phyloP scores from a whole-genome alignment of 495 filamentous ascomycete genomes.

The Diplogelasinospora grovesii region DNA sequence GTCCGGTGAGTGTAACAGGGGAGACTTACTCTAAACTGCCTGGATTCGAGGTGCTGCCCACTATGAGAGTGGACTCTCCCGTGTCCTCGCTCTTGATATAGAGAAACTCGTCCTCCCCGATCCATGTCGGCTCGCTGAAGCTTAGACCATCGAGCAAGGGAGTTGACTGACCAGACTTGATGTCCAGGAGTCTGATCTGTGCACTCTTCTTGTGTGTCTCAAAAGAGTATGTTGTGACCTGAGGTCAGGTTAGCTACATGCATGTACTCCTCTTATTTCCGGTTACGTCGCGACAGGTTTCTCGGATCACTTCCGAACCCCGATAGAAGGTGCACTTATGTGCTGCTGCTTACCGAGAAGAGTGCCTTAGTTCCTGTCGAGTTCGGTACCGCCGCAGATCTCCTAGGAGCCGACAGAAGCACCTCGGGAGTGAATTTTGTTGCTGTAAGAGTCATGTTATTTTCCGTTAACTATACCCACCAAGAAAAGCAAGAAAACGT shows the following conservation, averaged over 20 bases:
- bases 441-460: constrained; percentile 59
- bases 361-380: constrained; percentile 59
- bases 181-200: constrained; percentile 70
- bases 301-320: too few species aligned
- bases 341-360: constrained; percentile 56
- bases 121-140: constrained; percentile 69
- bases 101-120: constrained; percentile 59
- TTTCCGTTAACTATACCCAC: too few species aligned
- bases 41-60: constrained; percentile 50
- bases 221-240: constrained; percentile 73
- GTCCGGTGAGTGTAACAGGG: too few species aligned
- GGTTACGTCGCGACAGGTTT: too few species aligned
- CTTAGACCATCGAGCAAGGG: constrained; percentile 58
- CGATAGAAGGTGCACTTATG: not conserved
- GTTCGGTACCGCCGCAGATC: constrained; percentile 72
- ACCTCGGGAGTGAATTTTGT: constrained; percentile 74
- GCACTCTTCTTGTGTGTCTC: constrained; percentile 65
- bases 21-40: constrained; percentile 3
- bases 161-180: constrained; percentile 58
- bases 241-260: not conserved
- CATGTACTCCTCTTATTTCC: not conserved
- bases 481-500: too few species aligned
- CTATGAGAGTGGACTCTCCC: constrained; percentile 58
- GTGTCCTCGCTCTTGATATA: constrained; percentile 60
- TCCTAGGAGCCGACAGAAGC: constrained; percentile 76